These are phyloP conservation scores for Paramyrothecium sp. DNA, from an alignment of 2,329 filamentous ascomycete species.

Conservation along the genomic window DNA sequence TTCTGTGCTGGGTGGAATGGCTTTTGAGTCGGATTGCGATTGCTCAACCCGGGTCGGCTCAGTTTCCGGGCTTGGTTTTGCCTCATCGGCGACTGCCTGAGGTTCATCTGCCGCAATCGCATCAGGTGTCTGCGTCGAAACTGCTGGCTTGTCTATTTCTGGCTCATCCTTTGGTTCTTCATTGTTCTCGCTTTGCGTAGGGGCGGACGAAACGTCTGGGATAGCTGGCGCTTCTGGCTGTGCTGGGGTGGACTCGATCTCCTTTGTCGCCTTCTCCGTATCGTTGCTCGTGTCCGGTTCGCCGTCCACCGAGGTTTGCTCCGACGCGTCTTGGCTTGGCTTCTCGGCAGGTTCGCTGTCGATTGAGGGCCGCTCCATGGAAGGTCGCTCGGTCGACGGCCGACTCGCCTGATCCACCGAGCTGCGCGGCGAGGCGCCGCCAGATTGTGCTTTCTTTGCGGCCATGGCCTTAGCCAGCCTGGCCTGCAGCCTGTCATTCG, in stretches of 20 bases:
- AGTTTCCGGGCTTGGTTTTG: too few relatives aligned
- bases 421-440: constrained; percentile 31
- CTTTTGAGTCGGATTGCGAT: too few relatives aligned
- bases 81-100: too few relatives aligned
- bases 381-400: constrained; percentile 24
- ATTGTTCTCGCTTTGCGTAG: background rate
- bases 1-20: background rate
- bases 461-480: constrained; percentile 84
- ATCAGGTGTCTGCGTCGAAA: too few relatives aligned
- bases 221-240: background rate
- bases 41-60: too few relatives aligned
- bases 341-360: constrained; percentile 4
- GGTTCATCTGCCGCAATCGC: too few relatives aligned
- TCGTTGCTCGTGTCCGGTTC: background rate
- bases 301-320: constrained; percentile 1
- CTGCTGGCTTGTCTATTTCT: too few relatives aligned
- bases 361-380: constrained; percentile 18
- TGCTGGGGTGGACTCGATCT: background rate
- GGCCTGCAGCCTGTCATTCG: constrained; percentile 85
- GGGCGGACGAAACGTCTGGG: background rate
- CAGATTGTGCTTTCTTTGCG: constrained; percentile 52
- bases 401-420: constrained; percentile 31
- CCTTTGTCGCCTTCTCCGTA: background rate
- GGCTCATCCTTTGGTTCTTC: background rate
- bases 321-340: constrained; percentile 2